Base-by-base conservation (phyloP, 1,139 yeast genomes). In the Lodderomyces beijingensis region DNA sequence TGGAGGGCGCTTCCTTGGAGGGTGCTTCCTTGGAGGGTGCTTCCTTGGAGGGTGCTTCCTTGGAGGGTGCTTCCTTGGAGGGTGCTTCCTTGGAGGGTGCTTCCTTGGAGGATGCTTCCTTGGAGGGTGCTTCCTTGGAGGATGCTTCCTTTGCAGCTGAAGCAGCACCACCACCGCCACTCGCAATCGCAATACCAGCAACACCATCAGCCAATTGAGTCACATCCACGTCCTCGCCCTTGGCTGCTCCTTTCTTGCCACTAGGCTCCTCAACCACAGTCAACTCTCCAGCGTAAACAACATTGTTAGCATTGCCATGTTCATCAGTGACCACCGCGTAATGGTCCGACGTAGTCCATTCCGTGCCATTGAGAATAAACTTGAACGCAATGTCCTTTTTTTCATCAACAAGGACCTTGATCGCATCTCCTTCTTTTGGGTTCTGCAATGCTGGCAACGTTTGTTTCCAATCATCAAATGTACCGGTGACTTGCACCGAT, bases 401-500 rank as follows among this genome's bases (percentile, higher is more conserved):
- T 16, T 46, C 42, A 23, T 42, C 37, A 15, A 61, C 46, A 23
- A 12, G 10, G 7, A 23, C 11, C 27, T 42, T 48, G 18, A 62
- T 39, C 11, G 33, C 28, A 4, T 39, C 37, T 19, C 25, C 25
- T 30, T 33, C 33, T 25, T 36, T 40, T 16, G 36, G 39, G 11
- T 31, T 18, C 6, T 47, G 42, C 9, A 38, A 25, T 22, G 36
- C 32, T 8, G 45, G 46, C 23, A 42, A 45, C 8, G 50, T 43
- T 35, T 53, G 46, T 12, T 58, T 41, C 74, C 74, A 68, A 34
- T 59, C 43, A 38, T 67, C 71, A 42, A 67, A 68, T 36, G 50
- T 58, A 4, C 74, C 74, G 3, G 74, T 67, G 21, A 67, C 59
- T 28, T 57, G 57, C 20, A 67, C 59, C 5, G 59, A 49, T 11